These are phyloP conservation scores for Dendrocalamus latiflorus DNA, from an alignment of 202 grass and related monocot genomes.

Conservation along the genomic window DNA sequence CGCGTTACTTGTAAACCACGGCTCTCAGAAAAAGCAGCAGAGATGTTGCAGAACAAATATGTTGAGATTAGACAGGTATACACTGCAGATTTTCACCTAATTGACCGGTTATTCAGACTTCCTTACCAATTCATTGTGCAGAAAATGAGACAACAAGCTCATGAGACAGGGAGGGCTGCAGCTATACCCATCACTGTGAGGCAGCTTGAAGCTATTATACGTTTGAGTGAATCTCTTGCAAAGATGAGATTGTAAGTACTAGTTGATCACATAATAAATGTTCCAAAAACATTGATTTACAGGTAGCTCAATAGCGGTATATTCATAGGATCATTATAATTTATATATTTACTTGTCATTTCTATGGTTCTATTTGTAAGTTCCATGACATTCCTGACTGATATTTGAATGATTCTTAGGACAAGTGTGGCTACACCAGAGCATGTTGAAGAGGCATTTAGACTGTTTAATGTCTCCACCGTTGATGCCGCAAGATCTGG, in stretches of 20 bases:
- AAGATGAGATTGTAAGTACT: slow-evolving; percentile 91
- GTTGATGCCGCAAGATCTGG: slow-evolving; percentile 92
- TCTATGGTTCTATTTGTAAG: not conserved
- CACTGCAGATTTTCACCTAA: not conserved
- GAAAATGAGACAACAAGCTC: slow-evolving; percentile 97
- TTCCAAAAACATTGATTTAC: not conserved
- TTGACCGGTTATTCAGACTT: not conserved
- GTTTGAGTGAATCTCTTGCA: slow-evolving; percentile 96
- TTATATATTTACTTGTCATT: not conserved
- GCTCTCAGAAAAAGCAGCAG: slow-evolving; percentile 85
- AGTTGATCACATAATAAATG: not conserved
- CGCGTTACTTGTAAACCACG: slow-evolving; percentile 68
- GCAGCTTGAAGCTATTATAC: slow-evolving; percentile 96
- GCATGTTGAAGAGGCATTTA: slow-evolving; percentile 95
- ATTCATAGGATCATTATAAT: not conserved
- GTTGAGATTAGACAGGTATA: slow-evolving; percentile 92
- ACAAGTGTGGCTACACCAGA: slow-evolving; percentile 81
- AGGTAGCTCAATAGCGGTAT: not conserved
- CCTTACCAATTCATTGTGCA: slow-evolving; percentile 20
- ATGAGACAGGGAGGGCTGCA: slow-evolving; percentile 78
- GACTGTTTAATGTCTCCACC: slow-evolving; percentile 83
- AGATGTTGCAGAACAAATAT: slow-evolving; percentile 98
- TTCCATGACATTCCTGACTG: not conserved
- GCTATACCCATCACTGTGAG: slow-evolving; percentile 95
- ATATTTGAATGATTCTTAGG: slow-evolving; percentile 34